Evolutionary conservation across 768 basidiomycete species (phyloP), one percentile per base, ranked within the genome.

Genomic region (Pleurotus giganteus): DNA sequence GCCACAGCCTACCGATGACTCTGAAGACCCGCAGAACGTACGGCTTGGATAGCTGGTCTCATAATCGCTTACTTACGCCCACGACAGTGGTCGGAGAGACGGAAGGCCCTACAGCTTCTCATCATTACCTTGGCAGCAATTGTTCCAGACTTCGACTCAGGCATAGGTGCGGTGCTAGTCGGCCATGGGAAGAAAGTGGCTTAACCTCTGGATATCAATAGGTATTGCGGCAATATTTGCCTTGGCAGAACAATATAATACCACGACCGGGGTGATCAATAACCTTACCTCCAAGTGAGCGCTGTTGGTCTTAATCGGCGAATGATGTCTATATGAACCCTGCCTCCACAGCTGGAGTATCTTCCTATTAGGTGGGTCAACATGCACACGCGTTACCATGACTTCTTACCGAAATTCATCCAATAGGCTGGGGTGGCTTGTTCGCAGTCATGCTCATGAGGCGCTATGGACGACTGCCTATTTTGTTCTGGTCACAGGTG

Each of bases 401-500:
- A 55, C 6, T 1, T 26, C 54, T 58, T 55, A 23, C 59, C 52
- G 55, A 56, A 51, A 15, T 4, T 24, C 4, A 43, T 5, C 19
- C 1, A 21, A 41, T 62, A 79, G 84, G 84, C 19, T 81, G 79
- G 75, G 83, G 85, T 37, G 81, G 82, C 17, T 56, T 85, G n/a
- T 72, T 81, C 57, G 78, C 79, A n/a, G 83, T 86, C 4, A 82
- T 86, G 71, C 65, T 86, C 28, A 82, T 87, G 65, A 74, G 85
- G 29, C 78, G 83, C 15, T 77, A 69, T 52, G 87, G 87, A 5
- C 80, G 87, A 41, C 74, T 89, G 1, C 85, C 86, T 0, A 71
- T 88, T 11, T 66, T 89, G 31, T 88, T 87, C 69, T 89, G 86
- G 86, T 83, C 84, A 0, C 86, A 88, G 69, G 81, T 81, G 53